Percentiles rank a stretch among this genome's conserved stretches.
phyloP scores from a whole-genome alignment of 805 yeast genomes.

The Lipomyces kockii region DNA sequence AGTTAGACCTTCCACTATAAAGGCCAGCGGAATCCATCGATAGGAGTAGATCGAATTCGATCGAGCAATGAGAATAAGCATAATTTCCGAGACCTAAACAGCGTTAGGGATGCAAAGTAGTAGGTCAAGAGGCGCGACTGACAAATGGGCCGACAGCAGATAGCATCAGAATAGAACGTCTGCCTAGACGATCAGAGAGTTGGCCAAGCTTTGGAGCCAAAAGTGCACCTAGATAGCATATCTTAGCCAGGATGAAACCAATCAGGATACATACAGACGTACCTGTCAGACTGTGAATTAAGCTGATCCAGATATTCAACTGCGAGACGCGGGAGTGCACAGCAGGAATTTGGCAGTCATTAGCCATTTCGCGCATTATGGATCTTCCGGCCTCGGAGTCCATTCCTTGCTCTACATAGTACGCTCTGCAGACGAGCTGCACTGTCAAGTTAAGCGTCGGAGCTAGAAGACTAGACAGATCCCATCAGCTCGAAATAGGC shows the following conservation, averaged over 20 bases:
- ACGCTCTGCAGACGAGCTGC: constrained; percentile 19
- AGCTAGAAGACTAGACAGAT: constrained; percentile 7
- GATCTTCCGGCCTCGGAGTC: not conserved
- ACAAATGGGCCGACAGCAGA: constrained; percentile 24
- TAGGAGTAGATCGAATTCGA: constrained; percentile 30
- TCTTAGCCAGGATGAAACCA: constrained; percentile 22
- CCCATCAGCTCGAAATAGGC: not conserved
- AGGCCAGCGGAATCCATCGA: constrained; percentile 50
- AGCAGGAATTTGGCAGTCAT: constrained; percentile 25
- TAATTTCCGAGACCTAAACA: not conserved
- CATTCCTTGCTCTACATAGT: constrained; percentile 17
- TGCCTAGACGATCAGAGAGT: constrained; percentile 26
- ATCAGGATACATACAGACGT: constrained; percentile 8
- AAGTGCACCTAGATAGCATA: constrained; percentile 17
- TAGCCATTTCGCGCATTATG: constrained; percentile 4
- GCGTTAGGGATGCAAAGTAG: not conserved
- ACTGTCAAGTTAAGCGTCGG: constrained; percentile 19
- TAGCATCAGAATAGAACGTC: constrained; percentile 18
- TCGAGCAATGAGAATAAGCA: not conserved
- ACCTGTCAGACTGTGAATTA: constrained; percentile 8
- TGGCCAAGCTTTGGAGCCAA: constrained; percentile 20
- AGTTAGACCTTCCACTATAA: constrained; percentile 55
- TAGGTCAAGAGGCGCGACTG: not conserved
- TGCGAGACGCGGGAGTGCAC: constrained; percentile 22
- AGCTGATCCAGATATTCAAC: constrained; percentile 23